Conservation (phyloP, 1,284 basidiomycete species). For the Irpex sp. region DNA sequence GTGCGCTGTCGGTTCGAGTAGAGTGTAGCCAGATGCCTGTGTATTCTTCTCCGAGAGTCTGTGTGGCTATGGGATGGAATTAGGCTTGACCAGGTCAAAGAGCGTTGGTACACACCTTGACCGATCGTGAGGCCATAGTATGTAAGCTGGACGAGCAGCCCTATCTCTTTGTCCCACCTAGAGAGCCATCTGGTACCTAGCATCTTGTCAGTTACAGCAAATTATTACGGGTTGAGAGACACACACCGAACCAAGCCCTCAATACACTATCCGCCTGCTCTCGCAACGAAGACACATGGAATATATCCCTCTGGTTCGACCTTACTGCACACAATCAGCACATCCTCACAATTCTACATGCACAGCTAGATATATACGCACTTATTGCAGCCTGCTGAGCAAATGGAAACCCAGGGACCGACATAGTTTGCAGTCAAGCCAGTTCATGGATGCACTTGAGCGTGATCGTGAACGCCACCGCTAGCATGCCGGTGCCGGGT, state of each 20-base stretch:
- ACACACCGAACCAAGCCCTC: constrained; percentile 71
- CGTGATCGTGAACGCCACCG: neutral
- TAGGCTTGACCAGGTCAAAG: neutral
- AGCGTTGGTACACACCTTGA: constrained; percentile 45
- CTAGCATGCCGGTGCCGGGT: neutral
- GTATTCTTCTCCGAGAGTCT: constrained; percentile 90
- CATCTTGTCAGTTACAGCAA: constrained; percentile 4
- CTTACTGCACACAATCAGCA: constrained; percentile 52
- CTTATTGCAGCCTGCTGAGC: constrained; percentile 85
- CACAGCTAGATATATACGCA: constrained; percentile 42
- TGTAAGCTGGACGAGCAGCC: constrained; percentile 63
- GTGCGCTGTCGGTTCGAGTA: constrained; percentile 33
- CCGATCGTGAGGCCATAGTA: constrained; percentile 81
- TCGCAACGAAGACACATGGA: constrained; percentile 71
- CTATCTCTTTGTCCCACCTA: constrained; percentile 78
- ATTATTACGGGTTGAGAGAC: neutral
- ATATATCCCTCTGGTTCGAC: constrained; percentile 81
- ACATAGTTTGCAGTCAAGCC: neutral
- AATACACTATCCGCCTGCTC: constrained; percentile 77
- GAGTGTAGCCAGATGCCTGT: constrained; percentile 81
- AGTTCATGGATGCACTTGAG: neutral
- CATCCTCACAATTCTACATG: no score
- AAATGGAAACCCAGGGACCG: constrained; percentile 53
- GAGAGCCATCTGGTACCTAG: constrained; percentile 85
- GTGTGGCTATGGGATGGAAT: constrained; percentile 46